Evolutionary conservation across 129 eudicot species (phyloP), one percentile per base, ranked within the genome.

Genomic region (Arctium minus): DNA sequence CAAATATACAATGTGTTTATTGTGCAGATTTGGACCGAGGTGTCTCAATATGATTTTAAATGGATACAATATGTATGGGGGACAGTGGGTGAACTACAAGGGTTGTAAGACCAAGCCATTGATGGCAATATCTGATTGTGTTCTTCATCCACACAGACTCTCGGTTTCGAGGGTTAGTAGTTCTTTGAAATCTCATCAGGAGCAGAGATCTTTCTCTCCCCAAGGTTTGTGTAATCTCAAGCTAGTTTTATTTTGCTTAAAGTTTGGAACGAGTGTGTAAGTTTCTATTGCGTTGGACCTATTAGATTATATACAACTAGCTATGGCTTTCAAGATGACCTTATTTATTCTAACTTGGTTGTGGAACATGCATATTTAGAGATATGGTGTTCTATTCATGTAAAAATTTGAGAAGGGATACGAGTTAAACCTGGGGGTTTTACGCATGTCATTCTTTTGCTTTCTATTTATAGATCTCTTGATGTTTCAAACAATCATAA

Each of bases 1-100:
- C 38, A 13, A 7, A 79, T 8, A 67, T 69, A 42, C 42, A 13
- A 3, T 35, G 15, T 76, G 72, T 76, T 22, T 35, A 2, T 18
- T 29, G 72, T 76, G 76, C 74, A 81, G 85, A 75, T 82, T 72
- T 78, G 72, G 46, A 35, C 76, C 70, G 82, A 76, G 69, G 83
- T 79, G 40, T 75, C 62, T 37, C 64, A 85, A 8, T 78, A 92
- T 92, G 97, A 89, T 86, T 75, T 81, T 89, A 13, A 82, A 84
- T 84, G 97, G 93, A 31, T 81, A 79, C 85, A 71, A 84, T 40
- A 70, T 33, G 38, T 68, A 77, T 37, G 85, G 86, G 83, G 86
- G 84, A 39, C 67, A 76, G 70, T 75, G 37, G 67, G 37, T 74
- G 82, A 48, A 83, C 73, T 72, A 82, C 77, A 82, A 80, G 39